Evolutionary conservation across 352 stramenopile species (phyloP).

Genomic region (Phytophthora cryptogea): DNA sequence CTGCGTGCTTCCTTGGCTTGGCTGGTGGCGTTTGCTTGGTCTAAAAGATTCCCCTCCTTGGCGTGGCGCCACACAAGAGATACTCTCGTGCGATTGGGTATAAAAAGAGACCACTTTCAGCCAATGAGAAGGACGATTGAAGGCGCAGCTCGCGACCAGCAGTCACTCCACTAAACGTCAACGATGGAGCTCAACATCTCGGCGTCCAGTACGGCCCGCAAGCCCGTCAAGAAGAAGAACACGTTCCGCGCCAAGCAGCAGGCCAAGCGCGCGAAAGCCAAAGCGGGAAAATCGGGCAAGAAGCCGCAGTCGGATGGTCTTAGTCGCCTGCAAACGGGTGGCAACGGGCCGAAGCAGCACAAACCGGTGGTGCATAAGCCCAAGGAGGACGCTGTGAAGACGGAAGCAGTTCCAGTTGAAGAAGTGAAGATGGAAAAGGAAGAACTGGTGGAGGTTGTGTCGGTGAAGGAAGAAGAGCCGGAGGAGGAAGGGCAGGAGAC

Average conservation of each 20-base stretch:
- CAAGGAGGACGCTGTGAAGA: slow-evolving; percentile 4
- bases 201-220: slow-evolving; percentile 43
- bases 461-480: slow-evolving; percentile 10
- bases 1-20: slow-evolving; percentile 20
- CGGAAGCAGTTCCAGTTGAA: slow-evolving; percentile 11
- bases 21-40: slow-evolving; percentile 31
- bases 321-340: slow-evolving; percentile 8
- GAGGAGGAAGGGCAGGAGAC: slow-evolving; percentile 13
- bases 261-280: slow-evolving; percentile 53
- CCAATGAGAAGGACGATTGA: slow-evolving; percentile 18
- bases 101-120: slow-evolving; percentile 9
- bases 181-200: slow-evolving; percentile 82
- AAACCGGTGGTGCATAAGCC: slow-evolving; percentile 4
- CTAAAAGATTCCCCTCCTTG: slow-evolving; percentile 38
- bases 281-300: slow-evolving; percentile 28
- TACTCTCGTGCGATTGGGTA: slow-evolving; percentile 16
- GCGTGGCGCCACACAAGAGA: slow-evolving; percentile 31
- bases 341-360: slow-evolving; percentile 4
- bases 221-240: slow-evolving; percentile 71
- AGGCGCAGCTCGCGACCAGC: slow-evolving; percentile 16
- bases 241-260: slow-evolving; percentile 81
- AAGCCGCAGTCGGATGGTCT: slow-evolving; percentile 9
- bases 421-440: slow-evolving; percentile 7
- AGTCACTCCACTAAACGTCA: background rate
- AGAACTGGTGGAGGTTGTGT: slow-evolving; percentile 15